phyloP scores from a whole-genome alignment of 768 basidiomycete species.

The Lepiota brunneoincarnata region DNA sequence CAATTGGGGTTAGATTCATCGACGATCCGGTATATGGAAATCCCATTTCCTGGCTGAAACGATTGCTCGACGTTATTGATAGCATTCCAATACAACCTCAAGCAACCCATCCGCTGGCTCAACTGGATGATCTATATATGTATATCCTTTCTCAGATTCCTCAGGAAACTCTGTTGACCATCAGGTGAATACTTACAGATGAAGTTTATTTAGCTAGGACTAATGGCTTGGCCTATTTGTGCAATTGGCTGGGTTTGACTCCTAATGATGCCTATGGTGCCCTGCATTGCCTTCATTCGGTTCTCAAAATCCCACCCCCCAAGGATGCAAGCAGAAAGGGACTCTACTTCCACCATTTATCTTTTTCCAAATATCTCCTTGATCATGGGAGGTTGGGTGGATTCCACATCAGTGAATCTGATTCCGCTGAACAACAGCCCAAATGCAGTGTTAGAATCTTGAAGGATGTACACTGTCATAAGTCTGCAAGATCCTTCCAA shows the following conservation, averaged over 20 bases:
- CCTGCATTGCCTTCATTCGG: not conserved
- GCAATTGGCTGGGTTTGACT: not conserved
- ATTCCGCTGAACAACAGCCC: no score
- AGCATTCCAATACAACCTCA: not conserved
- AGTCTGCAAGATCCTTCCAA: no score
- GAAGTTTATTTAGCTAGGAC: no score
- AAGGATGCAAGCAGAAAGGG: not conserved
- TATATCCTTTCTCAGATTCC: not conserved
- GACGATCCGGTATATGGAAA: constrained; percentile 3
- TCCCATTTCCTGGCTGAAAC: not conserved
- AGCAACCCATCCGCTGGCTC: not conserved
- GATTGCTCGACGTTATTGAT: not conserved
- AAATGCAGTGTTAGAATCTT: no score
- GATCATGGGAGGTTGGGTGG: no score
- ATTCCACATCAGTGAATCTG: no score
- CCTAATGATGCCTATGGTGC: not conserved
- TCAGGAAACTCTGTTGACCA: no score
- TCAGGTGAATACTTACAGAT: not conserved
- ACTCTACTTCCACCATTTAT: not conserved
- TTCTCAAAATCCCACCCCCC: not conserved
- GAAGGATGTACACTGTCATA: no score
- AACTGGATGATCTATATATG: not conserved
- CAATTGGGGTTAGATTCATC: constrained; percentile 21
- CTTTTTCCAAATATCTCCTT: not conserved
- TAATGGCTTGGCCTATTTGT: not conserved